Evolutionary conservation across 495 filamentous ascomycete genomes (phyloP).

Genomic region (Aspergillus haitiensis): DNA sequence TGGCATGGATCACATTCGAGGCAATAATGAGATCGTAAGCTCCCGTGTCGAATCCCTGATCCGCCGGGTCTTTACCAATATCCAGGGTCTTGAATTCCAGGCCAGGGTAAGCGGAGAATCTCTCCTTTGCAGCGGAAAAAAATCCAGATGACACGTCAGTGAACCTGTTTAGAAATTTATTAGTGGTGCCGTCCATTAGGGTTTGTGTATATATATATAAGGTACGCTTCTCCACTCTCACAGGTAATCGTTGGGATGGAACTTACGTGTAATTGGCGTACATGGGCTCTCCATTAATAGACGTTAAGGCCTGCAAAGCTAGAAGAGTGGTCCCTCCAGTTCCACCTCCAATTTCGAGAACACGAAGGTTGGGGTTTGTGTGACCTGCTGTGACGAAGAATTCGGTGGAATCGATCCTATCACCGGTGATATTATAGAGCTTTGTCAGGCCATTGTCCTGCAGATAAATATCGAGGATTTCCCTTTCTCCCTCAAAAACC

Average conservation of each 20-base stretch:
- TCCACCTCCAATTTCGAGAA: conserved; percentile 52
- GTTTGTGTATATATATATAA: too few species aligned
- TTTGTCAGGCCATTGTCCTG: conserved; percentile 2
- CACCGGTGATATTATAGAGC: conserved; percentile 4
- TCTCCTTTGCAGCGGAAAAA: conserved; percentile 48
- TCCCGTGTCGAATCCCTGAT: conserved; percentile 48
- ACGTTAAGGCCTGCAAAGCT: conserved; percentile 28
- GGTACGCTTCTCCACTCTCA: too few species aligned
- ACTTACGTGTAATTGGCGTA: conserved; percentile 34
- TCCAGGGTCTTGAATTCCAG: conserved; percentile 50
- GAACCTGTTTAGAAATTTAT: background rate
- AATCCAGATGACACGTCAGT: conserved; percentile 51
- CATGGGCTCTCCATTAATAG: conserved; percentile 13
- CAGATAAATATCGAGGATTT: conserved; percentile 4
- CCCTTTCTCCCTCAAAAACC: background rate
- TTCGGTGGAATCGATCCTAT: conserved; percentile 5
- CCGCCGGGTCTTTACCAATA: conserved; percentile 45
- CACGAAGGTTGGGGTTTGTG: conserved; percentile 38
- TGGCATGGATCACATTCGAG: conserved; percentile 54
- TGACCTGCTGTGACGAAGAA: conserved; percentile 26
- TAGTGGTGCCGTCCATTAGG: background rate
- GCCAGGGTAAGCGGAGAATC: conserved; percentile 35
- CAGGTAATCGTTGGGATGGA: background rate
- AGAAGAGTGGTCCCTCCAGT: conserved; percentile 38
- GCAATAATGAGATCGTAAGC: conserved; percentile 57